phyloP scores from a whole-genome alignment of 176 grass and related monocot genomes.

The Aegilops tauschii region DNA sequence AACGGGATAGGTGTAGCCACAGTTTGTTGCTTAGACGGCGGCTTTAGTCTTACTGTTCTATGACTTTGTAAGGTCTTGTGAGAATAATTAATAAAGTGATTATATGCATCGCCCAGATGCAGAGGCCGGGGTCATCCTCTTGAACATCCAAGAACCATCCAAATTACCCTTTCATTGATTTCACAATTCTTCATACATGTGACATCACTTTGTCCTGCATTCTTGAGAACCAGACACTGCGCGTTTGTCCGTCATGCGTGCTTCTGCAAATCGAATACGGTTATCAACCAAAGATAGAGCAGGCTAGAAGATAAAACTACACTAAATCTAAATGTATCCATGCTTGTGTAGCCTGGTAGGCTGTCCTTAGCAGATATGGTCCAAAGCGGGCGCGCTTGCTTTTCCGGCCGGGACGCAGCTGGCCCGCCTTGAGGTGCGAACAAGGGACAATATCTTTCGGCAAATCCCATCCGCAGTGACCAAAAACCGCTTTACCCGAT shows the following conservation, averaged over 20 bases:
- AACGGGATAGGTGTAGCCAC: too few species aligned
- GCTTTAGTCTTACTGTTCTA: too few species aligned
- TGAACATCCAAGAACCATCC: too few species aligned
- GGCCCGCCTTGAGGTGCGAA: background rate
- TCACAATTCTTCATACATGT: background rate
- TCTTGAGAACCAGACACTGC: background rate
- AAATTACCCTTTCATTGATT: background rate
- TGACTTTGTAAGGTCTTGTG: too few species aligned
- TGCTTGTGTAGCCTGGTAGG: background rate
- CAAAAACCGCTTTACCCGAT: constrained; percentile 42
- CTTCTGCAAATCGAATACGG: too few species aligned
- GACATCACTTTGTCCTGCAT: background rate
- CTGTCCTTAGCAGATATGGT: background rate
- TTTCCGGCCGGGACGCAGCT: background rate
- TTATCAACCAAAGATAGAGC: background rate
- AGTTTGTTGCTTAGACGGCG: too few species aligned
- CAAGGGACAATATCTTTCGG: constrained; percentile 25
- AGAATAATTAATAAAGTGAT: too few species aligned
- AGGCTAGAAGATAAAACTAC: too few species aligned
- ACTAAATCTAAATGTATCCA: too few species aligned
- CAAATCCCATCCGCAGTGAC: constrained; percentile 33
- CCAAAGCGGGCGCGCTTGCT: background rate
- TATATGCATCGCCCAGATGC: too few species aligned
- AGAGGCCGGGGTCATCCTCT: too few species aligned
- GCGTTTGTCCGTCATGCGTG: background rate